Evolutionary conservation across 805 yeast species (phyloP), one percentile per base, ranked within the genome.

Genomic region (Jamesozyma jinghongensis): DNA sequence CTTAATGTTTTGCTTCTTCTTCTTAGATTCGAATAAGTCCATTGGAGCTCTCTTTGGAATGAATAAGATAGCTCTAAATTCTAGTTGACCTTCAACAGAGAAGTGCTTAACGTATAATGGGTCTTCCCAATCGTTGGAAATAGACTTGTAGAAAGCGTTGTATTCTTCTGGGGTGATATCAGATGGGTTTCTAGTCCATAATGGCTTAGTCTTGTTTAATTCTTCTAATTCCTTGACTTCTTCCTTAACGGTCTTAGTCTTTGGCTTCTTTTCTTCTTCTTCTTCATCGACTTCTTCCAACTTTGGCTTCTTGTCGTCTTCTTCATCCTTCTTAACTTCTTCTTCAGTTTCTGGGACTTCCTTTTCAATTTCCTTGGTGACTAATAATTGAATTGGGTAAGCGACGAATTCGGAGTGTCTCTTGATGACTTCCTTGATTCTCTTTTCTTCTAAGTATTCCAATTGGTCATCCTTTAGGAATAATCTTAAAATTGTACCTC

Each of bases 41-140:
- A 92, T 85, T 70, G 99, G 98, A 60, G 99, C 97, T 76, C 98
- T 87, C 77, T 84, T 85, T 71, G 99, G 99, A 71, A 92, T 79
- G 64, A 86, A 92, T 61, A 92, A 75, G 63, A 92, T 92, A 51
- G 98, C 97, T 75, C 82, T 88, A 81, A 92, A 92, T 76, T 92
- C 99, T 61, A 92, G 79, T 77, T 92, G 98, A 77, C 99, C 99
- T 76, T 92, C 99, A 63, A 92, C 99, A 39, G 96, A 85, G 79
- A 92, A 92, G 74, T 92, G 99, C 79, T 92, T 92, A 56, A 92
- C 97, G 54, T 97, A 97, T 66, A 92, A 79, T 71, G 96, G 99
- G 67, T 92, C 98, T 75, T 92, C 98, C 98, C 98, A 92, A 72
- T 92, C 99, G 72, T 92, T 92, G 43, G 98, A 88, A 63, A 92